Percentiles rank a stretch among this genome's conserved stretches.
These are phyloP conservation scores for Emericellopsis atlantica DNA, from an alignment of 2,329 filamentous ascomycete genomes.

Conservation along the genomic window DNA sequence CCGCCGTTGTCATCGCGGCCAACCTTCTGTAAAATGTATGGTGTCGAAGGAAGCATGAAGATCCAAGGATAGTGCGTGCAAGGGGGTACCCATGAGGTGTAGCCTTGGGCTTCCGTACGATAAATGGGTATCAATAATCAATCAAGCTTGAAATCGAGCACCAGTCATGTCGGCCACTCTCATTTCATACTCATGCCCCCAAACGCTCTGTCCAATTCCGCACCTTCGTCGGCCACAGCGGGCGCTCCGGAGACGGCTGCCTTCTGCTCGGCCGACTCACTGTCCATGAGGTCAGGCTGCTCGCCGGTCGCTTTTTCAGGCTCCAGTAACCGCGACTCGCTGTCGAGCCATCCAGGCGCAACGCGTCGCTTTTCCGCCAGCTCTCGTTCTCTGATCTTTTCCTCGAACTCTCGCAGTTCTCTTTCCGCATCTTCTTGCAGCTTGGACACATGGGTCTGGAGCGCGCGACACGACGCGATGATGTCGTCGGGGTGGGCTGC, in stretches of 20 bases:
- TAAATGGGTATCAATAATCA: not conserved
- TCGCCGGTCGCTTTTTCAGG: slow-evolving; percentile 37
- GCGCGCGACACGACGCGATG: slow-evolving; percentile 63
- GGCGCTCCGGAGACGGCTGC: slow-evolving; percentile 8
- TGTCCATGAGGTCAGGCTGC: slow-evolving; percentile 2
- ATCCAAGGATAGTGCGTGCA: not conserved
- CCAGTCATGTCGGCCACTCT: not conserved
- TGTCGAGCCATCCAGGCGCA: slow-evolving; percentile 72
- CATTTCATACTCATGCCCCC: slow-evolving; percentile 28
- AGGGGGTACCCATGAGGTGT: too few relatives aligned
- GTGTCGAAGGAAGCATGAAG: not conserved
- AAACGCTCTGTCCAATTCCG: slow-evolving; percentile 46
- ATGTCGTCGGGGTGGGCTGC: slow-evolving; percentile 83
- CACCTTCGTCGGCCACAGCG: slow-evolving; percentile 30
- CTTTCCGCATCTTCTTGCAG: slow-evolving; percentile 55
- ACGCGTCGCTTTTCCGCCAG: slow-evolving; percentile 68
- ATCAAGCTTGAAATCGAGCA: not conserved
- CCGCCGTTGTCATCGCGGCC: slow-evolving; percentile 2
- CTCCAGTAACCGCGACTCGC: slow-evolving; percentile 55
- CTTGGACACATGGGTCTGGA: slow-evolving; percentile 63
- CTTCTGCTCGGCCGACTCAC: slow-evolving; percentile 12
- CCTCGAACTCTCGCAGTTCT: slow-evolving; percentile 58
- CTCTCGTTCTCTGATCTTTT: slow-evolving; percentile 50
- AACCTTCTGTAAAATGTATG: slow-evolving; percentile 7
- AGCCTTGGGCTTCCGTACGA: not conserved